These are phyloP conservation scores for Magnusiomyces clavatus DNA, from an alignment of 1,139 yeast species.

Conservation along the genomic window DNA sequence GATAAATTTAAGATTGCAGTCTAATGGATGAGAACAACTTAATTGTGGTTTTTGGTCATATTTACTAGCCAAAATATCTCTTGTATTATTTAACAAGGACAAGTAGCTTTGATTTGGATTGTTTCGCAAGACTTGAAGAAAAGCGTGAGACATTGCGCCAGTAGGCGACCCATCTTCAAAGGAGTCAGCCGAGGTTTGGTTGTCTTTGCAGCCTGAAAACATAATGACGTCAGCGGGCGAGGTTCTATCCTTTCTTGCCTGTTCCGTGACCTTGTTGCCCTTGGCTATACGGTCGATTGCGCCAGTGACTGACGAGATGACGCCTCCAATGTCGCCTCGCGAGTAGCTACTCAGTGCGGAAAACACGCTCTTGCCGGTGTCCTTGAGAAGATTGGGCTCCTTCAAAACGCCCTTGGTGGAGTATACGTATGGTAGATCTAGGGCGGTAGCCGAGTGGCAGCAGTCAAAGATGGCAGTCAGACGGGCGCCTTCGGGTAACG, in stretches of 20 bases:
- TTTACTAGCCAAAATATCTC: constrained; percentile 57
- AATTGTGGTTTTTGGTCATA: constrained; percentile 88
- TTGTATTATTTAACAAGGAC: constrained; percentile 71
- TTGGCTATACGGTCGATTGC: constrained; percentile 43
- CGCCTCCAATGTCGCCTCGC: constrained; percentile 54
- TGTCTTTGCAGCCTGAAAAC: constrained; percentile 86
- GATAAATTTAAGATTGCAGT: constrained; percentile 60
- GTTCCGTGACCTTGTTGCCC: constrained; percentile 35
- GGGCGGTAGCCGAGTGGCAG: constrained; percentile 87
- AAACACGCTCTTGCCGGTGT: constrained; percentile 71
- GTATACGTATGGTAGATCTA: constrained; percentile 83
- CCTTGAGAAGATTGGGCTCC: constrained; percentile 81
- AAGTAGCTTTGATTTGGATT: constrained; percentile 71
- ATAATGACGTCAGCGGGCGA: constrained; percentile 85
- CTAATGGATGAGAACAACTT: constrained; percentile 77
- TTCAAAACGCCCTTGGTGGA: constrained; percentile 87
- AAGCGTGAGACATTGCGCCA: constrained; percentile 94
- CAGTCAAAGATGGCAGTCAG: constrained; percentile 86
- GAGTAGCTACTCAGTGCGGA: constrained; percentile 67
- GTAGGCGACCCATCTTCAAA: constrained; percentile 68
- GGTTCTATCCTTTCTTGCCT: constrained; percentile 50
- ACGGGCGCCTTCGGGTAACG: constrained; percentile 75
- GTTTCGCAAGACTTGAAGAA: constrained; percentile 58
- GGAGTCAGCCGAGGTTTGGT: constrained; percentile 75
- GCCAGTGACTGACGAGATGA: constrained; percentile 38